Base-by-base conservation (phyloP, 495 filamentous ascomycete genomes). In the Trypethelium eluteriae region DNA sequence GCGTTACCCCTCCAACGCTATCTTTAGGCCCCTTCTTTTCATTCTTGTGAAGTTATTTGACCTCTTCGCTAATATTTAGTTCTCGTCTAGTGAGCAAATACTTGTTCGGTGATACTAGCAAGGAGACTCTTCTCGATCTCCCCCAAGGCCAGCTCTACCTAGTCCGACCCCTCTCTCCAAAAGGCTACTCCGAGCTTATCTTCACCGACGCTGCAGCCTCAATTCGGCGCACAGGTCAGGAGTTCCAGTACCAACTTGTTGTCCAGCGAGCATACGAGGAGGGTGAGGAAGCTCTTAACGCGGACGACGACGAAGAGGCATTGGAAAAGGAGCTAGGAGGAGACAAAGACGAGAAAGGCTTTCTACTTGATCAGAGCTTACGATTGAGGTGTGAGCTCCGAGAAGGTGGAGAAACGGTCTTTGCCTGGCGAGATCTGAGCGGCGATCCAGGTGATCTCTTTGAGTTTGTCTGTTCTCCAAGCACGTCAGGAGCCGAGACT, bases 111-210 rank as follows among this genome's bases (percentile, higher is more conserved):
- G 92, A 96, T 78, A 87, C 85, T 67, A 92, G 89, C 68, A 96
- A 96, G 80, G 94, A 98, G 75, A 87, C 89, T 32, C 88, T 98
- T 74, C 91, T 96, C 76, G 91, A 97, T 72, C 88, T 98, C 39
- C 85, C 94, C 5, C 90, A 96, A 76, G 94, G 94, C 70, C 91
- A 97, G 78, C 90, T 98, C 39, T 98, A 96, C 75, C 89, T 98
- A 64, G 95, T 98, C 71, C 90, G 94, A 69, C 94, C 94, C 4
- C 82, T 91, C 38, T 98, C 94, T 1, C 90, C 92, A 39, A 98
- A 98, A 77, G 94, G 94, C 67, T 96, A 96, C 72, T 96, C 92
- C 0, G 95, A 98, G 76, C 90, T 97, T 71, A 96, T 98, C 77
- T 98, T 96, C 85, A 97, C 96, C 73, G 94, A 98, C 87, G 88